These are phyloP conservation scores for Choanephora cucurbitarum DNA, from an alignment of 371 early-diverging fungal genomes.

Conservation along the genomic window DNA sequence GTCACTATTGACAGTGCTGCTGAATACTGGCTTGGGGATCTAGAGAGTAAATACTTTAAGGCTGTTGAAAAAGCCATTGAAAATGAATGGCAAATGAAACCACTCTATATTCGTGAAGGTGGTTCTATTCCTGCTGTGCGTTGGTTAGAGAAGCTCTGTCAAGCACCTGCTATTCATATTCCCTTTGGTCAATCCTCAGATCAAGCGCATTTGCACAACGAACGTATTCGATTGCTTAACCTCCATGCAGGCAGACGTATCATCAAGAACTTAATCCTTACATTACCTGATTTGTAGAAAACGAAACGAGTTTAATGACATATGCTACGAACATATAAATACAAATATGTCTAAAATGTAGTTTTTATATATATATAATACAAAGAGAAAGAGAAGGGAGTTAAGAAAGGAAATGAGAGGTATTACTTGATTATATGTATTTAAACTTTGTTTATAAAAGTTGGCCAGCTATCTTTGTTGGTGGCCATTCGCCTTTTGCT, in stretches of 20 bases:
- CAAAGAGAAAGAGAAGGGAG: background rate
- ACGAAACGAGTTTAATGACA: too few species aligned
- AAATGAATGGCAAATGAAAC: conserved; percentile 64
- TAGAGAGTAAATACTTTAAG: conserved; percentile 65
- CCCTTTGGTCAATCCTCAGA: conserved; percentile 85
- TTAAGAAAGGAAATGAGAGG: too few species aligned
- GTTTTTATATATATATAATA: conserved; percentile 1
- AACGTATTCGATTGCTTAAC: conserved; percentile 76
- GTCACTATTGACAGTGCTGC: conserved; percentile 59
- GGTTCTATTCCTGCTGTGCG: conserved; percentile 84
- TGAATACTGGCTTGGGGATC: conserved; percentile 83
- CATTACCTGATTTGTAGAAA: conserved; percentile 8
- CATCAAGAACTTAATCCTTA: conserved; percentile 38
- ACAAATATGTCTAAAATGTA: too few species aligned
- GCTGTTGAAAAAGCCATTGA: conserved; percentile 70
- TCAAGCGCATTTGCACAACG: conserved; percentile 82
- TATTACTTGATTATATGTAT: background rate
- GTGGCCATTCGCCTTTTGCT: conserved; percentile 45
- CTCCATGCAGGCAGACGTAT: conserved; percentile 70
- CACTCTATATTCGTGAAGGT: conserved; percentile 75
- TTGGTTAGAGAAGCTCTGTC: conserved; percentile 74
- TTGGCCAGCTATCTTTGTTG: conserved; percentile 16
- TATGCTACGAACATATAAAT: too few species aligned
- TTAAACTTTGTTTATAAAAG: conserved; percentile 5
- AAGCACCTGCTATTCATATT: conserved; percentile 73